phyloP scores from a whole-genome alignment of 1,284 basidiomycete genomes.

The Papiliotrema terrestris region DNA sequence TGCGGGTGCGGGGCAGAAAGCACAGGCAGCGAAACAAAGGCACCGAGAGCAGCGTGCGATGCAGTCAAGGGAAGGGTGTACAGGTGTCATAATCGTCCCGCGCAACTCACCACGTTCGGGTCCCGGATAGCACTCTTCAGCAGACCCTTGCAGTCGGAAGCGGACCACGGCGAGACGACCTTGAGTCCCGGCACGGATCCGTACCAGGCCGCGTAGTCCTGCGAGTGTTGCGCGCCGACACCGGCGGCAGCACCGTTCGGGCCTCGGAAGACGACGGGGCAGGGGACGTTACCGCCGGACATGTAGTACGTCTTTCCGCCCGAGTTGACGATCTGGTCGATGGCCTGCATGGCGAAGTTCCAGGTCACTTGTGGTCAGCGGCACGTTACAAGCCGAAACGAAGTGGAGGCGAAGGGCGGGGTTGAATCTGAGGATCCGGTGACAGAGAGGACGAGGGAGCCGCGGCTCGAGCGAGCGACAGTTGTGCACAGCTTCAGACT shows the following conservation, averaged over 20 bases:
- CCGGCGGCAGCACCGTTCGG: slow-evolving; percentile 98
- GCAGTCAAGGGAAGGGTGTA: no score
- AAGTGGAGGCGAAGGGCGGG: not conserved
- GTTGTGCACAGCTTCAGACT: slow-evolving; percentile 44
- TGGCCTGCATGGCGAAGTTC: slow-evolving; percentile 62
- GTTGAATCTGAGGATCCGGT: not conserved
- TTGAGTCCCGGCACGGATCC: slow-evolving; percentile 95
- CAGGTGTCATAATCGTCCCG: slow-evolving; percentile 2
- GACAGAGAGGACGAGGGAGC: not conserved
- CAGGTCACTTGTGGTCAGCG: slow-evolving; percentile 40
- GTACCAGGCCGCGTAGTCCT: slow-evolving; percentile 93
- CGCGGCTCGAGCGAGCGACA: not conserved
- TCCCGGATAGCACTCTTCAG: slow-evolving; percentile 97
- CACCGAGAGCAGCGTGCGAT: no score
- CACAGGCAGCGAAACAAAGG: no score
- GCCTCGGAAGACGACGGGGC: slow-evolving; percentile 98
- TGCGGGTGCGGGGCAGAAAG: no score
- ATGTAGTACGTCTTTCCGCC: slow-evolving; percentile 99
- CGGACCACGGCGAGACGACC: slow-evolving; percentile 94
- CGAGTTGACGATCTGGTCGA: slow-evolving; percentile 99
- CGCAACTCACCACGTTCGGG: slow-evolving; percentile 82
- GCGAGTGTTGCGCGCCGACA: slow-evolving; percentile 88
- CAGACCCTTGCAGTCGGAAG: slow-evolving; percentile 97
- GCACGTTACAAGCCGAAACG: slow-evolving; percentile 1
- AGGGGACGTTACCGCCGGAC: slow-evolving; percentile 97